A percentile compares a stretch with the other conserved stretches of the same genome.
These are phyloP conservation scores for Zygoascus flipseniorum DNA, from an alignment of 805 yeast genomes.

Conservation along the genomic window DNA sequence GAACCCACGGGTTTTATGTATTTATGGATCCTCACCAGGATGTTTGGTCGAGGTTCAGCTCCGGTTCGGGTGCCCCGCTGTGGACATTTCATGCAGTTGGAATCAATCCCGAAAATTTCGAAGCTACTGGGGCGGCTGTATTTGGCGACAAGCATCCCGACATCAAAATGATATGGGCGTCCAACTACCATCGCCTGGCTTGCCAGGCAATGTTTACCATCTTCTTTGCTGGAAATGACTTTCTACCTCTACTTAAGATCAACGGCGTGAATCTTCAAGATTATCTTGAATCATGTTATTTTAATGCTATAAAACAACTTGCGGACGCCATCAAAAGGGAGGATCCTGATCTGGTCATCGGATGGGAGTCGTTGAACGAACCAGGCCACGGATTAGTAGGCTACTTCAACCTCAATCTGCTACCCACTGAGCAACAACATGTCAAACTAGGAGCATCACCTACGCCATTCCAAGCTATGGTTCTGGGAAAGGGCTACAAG, in stretches of 20 bases:
- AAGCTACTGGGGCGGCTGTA: conserved; percentile 64
- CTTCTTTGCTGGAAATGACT: conserved; percentile 69
- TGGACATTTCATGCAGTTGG: conserved; percentile 93
- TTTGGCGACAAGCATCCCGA: conserved; percentile 23
- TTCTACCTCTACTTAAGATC: conserved; percentile 67
- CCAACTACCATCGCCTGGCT: conserved; percentile 73
- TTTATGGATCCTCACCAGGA: conserved; percentile 90
- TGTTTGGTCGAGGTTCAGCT: conserved; percentile 82
- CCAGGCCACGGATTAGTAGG: conserved; percentile 76
- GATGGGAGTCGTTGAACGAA: conserved; percentile 79
- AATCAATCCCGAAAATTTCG: conserved; percentile 61
- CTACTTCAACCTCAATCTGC: conserved; percentile 38
- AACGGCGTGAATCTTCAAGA: conserved; percentile 64
- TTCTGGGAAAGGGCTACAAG: conserved; percentile 67
- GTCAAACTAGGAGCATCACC: conserved; percentile 74
- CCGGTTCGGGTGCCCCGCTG: conserved; percentile 90
- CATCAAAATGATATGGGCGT: conserved; percentile 81
- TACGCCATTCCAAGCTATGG: conserved; percentile 59
- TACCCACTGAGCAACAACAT: conserved; percentile 52
- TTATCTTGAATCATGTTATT: conserved; percentile 58
- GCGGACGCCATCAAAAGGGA: conserved; percentile 35
- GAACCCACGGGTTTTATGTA: conserved; percentile 61
- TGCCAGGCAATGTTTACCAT: conserved; percentile 75
- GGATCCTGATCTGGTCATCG: conserved; percentile 41
- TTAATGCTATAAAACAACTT: conserved; percentile 44